Conservation (phyloP, 208 protist genomes). For the Leishmania guyanensis region DNA sequence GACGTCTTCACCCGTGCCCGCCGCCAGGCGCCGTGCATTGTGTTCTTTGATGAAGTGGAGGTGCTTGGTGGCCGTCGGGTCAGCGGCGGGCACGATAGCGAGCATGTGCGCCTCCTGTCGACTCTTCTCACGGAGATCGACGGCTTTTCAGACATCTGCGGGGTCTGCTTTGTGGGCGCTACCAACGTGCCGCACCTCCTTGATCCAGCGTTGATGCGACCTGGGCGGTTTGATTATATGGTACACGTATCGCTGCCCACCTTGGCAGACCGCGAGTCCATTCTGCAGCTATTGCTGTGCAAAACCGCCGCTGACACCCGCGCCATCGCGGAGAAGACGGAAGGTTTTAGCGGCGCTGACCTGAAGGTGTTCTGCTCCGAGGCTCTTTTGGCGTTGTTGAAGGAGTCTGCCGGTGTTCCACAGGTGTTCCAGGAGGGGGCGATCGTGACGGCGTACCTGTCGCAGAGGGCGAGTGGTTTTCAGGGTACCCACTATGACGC, state of each 20-base stretch:
- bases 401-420: conserved; percentile 3
- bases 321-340: conserved; percentile 48
- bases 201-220: conserved; percentile 87
- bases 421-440: conserved; percentile 31
- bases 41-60: conserved; percentile 97
- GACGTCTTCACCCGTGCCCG: conserved; percentile 83
- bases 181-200: conserved; percentile 92
- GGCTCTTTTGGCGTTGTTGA: conserved; percentile 58
- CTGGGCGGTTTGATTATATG: conserved; percentile 90
- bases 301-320: conserved; percentile 48
- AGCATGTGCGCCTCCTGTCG: conserved; percentile 91
- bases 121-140: conserved; percentile 98
- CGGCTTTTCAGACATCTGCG: conserved; percentile 85
- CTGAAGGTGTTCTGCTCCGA: conserved; percentile 61
- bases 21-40: conserved; percentile 86
- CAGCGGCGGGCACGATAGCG: conserved; percentile 27
- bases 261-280: conserved; percentile 51
- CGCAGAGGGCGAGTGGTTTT: conserved; percentile 39
- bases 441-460: conserved; percentile 47
- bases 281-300: conserved; percentile 59
- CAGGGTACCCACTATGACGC: conserved; percentile 60
- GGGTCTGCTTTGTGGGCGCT: conserved; percentile 91
- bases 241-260: conserved; percentile 80
- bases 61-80: conserved; percentile 77
- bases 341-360: conserved; percentile 88